These are phyloP conservation scores for Exutisphaerella laricina DNA, from an alignment of 2,329 filamentous ascomycete species.

Conservation along the genomic window DNA sequence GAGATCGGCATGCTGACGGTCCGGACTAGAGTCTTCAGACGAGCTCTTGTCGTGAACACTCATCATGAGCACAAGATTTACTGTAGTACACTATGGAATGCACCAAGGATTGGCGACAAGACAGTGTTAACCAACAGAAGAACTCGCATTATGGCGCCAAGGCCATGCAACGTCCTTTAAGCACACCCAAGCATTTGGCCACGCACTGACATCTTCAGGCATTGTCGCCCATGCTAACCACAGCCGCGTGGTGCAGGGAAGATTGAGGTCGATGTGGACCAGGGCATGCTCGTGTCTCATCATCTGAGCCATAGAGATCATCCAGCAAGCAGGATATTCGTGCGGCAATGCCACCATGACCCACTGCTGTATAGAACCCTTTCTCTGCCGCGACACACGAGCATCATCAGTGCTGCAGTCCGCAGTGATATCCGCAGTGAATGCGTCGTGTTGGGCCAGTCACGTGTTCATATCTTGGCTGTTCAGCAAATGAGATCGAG, in stretches of 20 bases:
- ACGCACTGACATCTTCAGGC: neutral
- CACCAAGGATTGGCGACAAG: slow-evolving; percentile 8
- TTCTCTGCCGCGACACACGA: neutral
- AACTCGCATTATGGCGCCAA: neutral
- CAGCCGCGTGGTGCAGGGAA: neutral
- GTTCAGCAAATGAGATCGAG: neutral
- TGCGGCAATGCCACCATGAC: neutral
- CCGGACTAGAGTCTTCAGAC: slow-evolving; percentile 3
- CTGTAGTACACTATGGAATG: no score
- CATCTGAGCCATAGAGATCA: no score
- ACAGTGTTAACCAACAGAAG: neutral
- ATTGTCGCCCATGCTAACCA: no score
- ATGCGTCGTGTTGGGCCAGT: neutral
- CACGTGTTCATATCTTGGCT: slow-evolving; percentile 1
- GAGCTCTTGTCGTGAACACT: slow-evolving; percentile 3
- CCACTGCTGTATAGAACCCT: neutral
- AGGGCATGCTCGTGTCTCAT: no score
- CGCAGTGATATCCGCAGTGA: neutral
- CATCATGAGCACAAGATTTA: no score
- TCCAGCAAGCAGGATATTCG: no score
- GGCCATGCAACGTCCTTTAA: neutral
- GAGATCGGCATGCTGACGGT: slow-evolving; percentile 4
- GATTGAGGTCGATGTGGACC: no score
- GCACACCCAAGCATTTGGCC: neutral
- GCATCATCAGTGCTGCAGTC: neutral